phyloP scores from a whole-genome alignment of 305 asterid genomes.

The Solanum hybrid region DNA sequence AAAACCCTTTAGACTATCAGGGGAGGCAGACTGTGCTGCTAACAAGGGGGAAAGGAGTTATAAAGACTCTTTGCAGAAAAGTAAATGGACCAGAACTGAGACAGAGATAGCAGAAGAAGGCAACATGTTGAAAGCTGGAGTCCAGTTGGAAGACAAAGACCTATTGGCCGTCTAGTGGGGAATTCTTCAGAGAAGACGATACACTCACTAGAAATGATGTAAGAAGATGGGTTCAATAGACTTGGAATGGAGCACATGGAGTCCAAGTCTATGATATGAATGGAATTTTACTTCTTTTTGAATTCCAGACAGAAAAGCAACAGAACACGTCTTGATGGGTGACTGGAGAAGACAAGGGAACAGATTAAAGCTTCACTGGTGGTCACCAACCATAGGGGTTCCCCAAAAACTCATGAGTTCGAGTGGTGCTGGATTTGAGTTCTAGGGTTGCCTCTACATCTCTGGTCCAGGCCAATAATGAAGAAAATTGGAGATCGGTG shows the following conservation, averaged over 20 bases:
- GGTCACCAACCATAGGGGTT: background rate
- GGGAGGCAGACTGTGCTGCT: background rate
- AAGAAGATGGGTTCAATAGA: background rate
- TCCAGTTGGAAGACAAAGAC: background rate
- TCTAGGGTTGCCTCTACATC: background rate
- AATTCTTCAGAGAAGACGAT: background rate
- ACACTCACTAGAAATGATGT: background rate
- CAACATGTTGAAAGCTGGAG: background rate
- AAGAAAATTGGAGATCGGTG: background rate
- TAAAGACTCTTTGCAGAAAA: background rate
- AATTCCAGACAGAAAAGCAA: background rate
- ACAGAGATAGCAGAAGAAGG: background rate
- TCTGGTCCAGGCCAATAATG: background rate
- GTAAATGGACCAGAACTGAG: background rate
- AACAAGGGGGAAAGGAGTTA: background rate
- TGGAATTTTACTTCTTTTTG: background rate
- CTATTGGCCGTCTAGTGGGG: background rate
- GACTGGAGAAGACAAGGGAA: background rate
- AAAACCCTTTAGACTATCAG: background rate
- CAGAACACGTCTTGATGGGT: background rate
- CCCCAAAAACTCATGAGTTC: background rate
- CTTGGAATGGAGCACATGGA: background rate
- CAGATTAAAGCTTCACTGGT: background rate
- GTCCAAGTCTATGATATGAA: background rate
- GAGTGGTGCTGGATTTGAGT: background rate